Conservation (phyloP, 1,284 basidiomycete species). For the Gomphus sp. region DNA sequence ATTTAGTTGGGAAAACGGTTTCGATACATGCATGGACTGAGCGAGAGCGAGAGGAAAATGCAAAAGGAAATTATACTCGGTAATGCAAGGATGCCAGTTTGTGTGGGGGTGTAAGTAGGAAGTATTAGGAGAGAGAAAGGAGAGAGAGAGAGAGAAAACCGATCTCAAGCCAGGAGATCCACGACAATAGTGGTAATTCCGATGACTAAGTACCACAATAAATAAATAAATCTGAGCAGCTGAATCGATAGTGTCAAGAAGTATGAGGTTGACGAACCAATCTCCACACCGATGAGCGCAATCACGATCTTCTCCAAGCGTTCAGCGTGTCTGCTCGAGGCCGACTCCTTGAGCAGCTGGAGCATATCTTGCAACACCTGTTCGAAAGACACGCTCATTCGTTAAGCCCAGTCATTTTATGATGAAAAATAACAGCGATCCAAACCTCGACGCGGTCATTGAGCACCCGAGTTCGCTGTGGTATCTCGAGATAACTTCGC, state of each 20-base stretch:
- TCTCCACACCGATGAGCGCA: conserved; percentile 83
- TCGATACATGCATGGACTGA: not conserved
- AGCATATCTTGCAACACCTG: conserved; percentile 96
- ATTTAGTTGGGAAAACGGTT: not conserved
- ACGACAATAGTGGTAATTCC: conserved; percentile 68
- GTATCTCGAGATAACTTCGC: conserved; percentile 89
- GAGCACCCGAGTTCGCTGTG: conserved; percentile 86
- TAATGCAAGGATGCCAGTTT: not conserved
- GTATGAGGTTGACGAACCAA: conserved; percentile 37
- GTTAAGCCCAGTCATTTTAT: not conserved
- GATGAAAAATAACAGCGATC: conserved; percentile 11
- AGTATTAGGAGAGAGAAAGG: no score
- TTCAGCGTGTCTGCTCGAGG: conserved; percentile 86
- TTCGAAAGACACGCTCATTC: not conserved
- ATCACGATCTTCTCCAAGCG: conserved; percentile 95
- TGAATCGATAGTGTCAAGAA: not conserved
- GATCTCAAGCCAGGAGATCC: conserved; percentile 36
- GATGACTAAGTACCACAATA: conserved; percentile 35
- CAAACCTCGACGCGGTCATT: conserved; percentile 90
- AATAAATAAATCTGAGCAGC: conserved; percentile 1
- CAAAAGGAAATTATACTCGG: not conserved
- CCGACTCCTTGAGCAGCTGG: conserved; percentile 89
- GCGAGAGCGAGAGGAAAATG: not conserved
- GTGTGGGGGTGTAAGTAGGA: no score
- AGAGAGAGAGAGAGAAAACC: no score